Conservation (phyloP, 1,284 basidiomycete species). For the Somion occarium region DNA sequence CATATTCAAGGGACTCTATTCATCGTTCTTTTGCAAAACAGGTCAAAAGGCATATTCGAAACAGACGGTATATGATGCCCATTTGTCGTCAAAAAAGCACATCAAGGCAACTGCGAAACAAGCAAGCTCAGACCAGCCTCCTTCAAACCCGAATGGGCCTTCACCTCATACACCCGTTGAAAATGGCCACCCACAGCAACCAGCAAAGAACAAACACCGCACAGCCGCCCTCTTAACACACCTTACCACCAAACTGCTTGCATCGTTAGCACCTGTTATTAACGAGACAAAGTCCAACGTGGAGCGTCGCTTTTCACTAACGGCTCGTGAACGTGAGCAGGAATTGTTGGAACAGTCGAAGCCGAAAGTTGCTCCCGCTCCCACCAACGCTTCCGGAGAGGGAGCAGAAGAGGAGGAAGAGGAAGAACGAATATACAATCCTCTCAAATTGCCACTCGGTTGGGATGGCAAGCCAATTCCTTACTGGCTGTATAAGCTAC, state of each 20-base stretch:
- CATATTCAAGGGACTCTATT: neutral
- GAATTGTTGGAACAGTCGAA: slow-evolving; percentile 85
- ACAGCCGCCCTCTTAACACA: slow-evolving; percentile 71
- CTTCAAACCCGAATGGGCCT: slow-evolving; percentile 60
- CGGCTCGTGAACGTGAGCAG: slow-evolving; percentile 92
- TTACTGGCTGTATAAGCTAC: slow-evolving; percentile 98
- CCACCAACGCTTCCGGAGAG: slow-evolving; percentile 38
- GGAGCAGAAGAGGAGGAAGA: slow-evolving; percentile 85
- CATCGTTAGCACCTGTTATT: slow-evolving; percentile 59
- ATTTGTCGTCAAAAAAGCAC: slow-evolving; percentile 93
- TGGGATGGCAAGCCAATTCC: slow-evolving; percentile 99
- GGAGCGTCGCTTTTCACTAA: slow-evolving; percentile 93
- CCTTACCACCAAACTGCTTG: slow-evolving; percentile 66
- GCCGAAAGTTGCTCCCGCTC: slow-evolving; percentile 55
- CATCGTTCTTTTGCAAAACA: slow-evolving; percentile 23
- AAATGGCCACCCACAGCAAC: slow-evolving; percentile 19
- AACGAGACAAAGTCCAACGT: slow-evolving; percentile 94
- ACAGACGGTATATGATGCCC: slow-evolving; percentile 97
- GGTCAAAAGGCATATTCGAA: slow-evolving; percentile 94
- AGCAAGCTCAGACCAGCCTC: slow-evolving; percentile 42
- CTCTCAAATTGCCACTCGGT: slow-evolving; percentile 93
- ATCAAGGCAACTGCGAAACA: slow-evolving; percentile 82
- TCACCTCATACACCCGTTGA: slow-evolving; percentile 24
- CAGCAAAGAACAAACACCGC: slow-evolving; percentile 54
- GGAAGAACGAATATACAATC: slow-evolving; percentile 95